Base-by-base conservation (phyloP, 345 rosid genomes). In the Bretschneidera sinensis region DNA sequence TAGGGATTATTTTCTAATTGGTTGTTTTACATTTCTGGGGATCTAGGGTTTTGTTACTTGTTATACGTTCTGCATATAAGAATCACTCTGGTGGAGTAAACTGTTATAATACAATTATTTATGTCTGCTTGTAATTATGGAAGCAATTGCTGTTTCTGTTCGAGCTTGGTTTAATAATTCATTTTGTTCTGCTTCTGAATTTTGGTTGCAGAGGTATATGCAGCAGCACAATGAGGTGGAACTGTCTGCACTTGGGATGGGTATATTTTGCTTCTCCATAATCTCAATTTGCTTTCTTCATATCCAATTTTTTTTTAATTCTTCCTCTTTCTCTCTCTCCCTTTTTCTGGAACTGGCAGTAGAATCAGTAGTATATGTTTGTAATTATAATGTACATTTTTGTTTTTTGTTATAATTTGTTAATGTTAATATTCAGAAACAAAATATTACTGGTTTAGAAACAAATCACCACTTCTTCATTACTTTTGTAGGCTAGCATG, bases 171-270 rank as follows among this genome's bases (percentile, higher is more conserved):
- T 45, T 33, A 33, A 24, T 31, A 31, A 4, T 48, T 17, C 22
- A 15, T 53, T 58, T 22, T 28, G 62, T 57, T 53, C 20, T 10
- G 52, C 51, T 33, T 49, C 55, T 13, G 13, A 6, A 62, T 61
- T 55, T 35, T 57, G 56, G 43, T 78, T 55, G 70, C 88, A 91
- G 96, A 86, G 96, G 73, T 88, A 84, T 62, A 88, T 91, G 98
- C 98, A 91, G 77, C 98, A 88, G 66, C 71, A 79, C 85, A 65
- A 69, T 33, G 96, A 88, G 72, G 96, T 91, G 25, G 96, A 91
- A 71, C 84, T 91, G 16, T 91, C 98, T 51, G 98, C 98, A 3
- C 94, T 91, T 8, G 98, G 98, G 68, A 91, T 91, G 98, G 98
- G 97, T 91, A 90, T 47, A 59, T n/a, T 23, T 43, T 21, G 22